Evolutionary conservation across 2,329 filamentous ascomycete species (phyloP).

Genomic region (Colletotrichum sp.): DNA sequence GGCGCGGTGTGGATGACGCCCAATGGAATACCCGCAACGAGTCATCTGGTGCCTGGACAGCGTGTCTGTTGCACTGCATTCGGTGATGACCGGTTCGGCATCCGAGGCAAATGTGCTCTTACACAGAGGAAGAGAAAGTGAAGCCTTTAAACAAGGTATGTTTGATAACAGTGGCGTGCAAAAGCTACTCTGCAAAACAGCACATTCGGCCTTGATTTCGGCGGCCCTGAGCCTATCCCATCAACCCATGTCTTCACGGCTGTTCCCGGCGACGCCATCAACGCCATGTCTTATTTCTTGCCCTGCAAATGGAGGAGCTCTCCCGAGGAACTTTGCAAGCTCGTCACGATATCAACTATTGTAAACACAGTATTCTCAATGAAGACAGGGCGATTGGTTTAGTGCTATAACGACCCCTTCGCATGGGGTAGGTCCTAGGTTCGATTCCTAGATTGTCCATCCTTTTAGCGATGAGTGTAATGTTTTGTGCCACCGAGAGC

Average conservation of each 20-base stretch:
- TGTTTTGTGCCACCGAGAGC: not conserved
- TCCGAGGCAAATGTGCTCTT: not conserved
- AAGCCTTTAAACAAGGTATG: not conserved
- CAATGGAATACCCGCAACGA: not conserved
- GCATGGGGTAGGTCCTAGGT: not conserved
- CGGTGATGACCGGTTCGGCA: not conserved
- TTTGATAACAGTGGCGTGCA: not conserved
- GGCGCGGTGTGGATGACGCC: not conserved
- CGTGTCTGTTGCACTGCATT: not conserved
- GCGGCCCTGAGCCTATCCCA: not conserved
- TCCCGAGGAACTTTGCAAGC: not conserved
- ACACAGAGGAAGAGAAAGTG: not conserved
- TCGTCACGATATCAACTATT: not conserved
- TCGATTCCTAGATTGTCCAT: not conserved
- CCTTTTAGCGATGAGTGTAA: not conserved
- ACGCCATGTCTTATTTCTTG: not conserved
- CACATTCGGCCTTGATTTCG: not conserved
- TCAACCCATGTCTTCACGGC: not conserved
- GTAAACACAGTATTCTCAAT: not conserved
- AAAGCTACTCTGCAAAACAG: not conserved
- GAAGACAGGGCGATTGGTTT: not conserved
- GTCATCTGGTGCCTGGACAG: not conserved
- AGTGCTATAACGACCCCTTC: not conserved
- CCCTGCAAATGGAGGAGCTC: not conserved
- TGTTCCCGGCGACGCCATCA: not conserved